phyloP scores from a whole-genome alignment of 2,329 filamentous ascomycete species.

The Seiridium cupressi region DNA sequence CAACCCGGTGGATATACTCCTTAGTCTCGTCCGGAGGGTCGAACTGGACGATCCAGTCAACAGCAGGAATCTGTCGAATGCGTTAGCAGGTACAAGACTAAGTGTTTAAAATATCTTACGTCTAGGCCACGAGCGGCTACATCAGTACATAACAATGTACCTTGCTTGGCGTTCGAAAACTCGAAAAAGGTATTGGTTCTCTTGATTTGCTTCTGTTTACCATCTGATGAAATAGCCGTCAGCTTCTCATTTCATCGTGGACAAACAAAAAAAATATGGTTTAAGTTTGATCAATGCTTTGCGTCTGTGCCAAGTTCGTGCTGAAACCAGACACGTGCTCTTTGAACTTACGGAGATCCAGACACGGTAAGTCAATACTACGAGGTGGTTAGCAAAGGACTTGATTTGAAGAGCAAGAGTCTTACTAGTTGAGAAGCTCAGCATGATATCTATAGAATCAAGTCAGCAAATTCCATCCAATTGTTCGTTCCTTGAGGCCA shows the following conservation, averaged over 20 bases:
- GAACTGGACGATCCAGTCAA: constrained; percentile 96
- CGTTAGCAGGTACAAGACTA: too few species aligned
- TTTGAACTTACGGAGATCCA: too few species aligned
- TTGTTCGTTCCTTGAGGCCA: neutral
- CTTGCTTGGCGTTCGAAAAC: constrained; percentile 78
- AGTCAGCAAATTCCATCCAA: neutral
- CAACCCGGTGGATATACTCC: constrained; percentile 94
- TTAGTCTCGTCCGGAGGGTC: constrained; percentile 49
- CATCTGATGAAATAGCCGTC: constrained; percentile 38
- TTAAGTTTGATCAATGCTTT: too few species aligned
- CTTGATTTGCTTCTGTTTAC: constrained; percentile 98
- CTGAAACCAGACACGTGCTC: too few species aligned
- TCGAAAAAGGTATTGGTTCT: constrained; percentile 91
- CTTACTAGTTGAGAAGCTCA: constrained; percentile 87
- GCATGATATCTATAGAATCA: constrained; percentile 63
- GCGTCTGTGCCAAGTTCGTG: too few species aligned
- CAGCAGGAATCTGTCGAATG: constrained; percentile 65
- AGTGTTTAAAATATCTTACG: constrained; percentile 15
- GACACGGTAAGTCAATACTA: too few species aligned
- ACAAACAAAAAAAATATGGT: too few species aligned
- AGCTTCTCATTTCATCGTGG: too few species aligned
- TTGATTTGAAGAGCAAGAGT: constrained; percentile 59
- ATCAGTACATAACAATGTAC: constrained; percentile 92
- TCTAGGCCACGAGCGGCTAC: constrained; percentile 93
- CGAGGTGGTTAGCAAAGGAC: too few species aligned